Conservation (phyloP, 164 flowering plant species). For the Dillenia suffruticosa region DNA sequence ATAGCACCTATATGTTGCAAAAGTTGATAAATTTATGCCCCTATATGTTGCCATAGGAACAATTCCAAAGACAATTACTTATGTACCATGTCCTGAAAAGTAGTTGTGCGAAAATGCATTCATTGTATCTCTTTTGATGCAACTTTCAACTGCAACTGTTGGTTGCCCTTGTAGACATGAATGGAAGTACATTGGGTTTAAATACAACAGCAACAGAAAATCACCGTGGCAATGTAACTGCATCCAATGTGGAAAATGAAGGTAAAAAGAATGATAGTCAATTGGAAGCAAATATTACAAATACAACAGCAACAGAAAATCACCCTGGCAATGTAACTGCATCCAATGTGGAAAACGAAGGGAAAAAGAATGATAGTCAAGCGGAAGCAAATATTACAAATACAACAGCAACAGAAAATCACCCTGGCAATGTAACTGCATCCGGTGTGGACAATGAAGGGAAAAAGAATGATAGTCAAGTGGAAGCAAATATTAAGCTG, state of each 20-base stretch:
- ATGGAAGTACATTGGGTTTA: conserved; percentile 22
- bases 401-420: conserved; percentile 17
- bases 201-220: conserved; percentile 23
- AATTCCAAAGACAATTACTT: too few relatives aligned
- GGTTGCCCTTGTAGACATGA: conserved; percentile 29
- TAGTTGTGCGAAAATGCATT: too few relatives aligned
- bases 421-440: conserved; percentile 21
- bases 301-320: conserved; percentile 20
- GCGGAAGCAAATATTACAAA: conserved; percentile 30
- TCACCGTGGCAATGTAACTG: conserved; percentile 20
- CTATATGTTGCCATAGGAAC: too few relatives aligned
- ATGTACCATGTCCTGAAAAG: too few relatives aligned
- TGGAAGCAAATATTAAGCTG: conserved; percentile 35
- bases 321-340: conserved; percentile 21
- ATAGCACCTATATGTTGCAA: too few relatives aligned
- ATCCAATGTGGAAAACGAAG: conserved; percentile 30
- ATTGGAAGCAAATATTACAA: conserved; percentile 27
- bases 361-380: conserved; percentile 30
- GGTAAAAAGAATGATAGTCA: conserved; percentile 31
- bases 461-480: conserved; percentile 30
- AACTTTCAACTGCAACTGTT: neutral
- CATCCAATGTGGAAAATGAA: conserved; percentile 29
- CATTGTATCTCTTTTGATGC: too few relatives aligned
- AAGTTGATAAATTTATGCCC: too few relatives aligned
- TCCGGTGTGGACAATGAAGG: conserved; percentile 31